A percentile compares a stretch with the other conserved stretches of the same genome.
Evolutionary conservation across 208 protist genomes (phyloP).

Genomic region (Hexamita inflata): DNA sequence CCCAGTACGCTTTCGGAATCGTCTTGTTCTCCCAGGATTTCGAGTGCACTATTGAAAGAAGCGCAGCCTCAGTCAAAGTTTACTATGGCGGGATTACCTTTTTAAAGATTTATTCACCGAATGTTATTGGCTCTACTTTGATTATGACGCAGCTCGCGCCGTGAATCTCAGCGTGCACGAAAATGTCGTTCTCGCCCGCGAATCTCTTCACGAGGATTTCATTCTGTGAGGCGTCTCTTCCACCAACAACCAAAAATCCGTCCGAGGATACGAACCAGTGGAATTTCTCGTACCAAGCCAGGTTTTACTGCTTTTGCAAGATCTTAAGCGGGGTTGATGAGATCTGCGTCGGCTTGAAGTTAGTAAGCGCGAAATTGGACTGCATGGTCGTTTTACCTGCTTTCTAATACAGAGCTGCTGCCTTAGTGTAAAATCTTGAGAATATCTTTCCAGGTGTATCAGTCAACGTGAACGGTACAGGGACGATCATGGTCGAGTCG

Average conservation of each 20-base stretch:
- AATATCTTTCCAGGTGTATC: no score
- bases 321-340: no score
- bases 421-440: no score
- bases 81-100: conserved; percentile 43
- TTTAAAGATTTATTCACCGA: not conserved
- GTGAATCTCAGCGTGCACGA: conserved; percentile 80
- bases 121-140: conserved; percentile 54
- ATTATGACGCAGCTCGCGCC: conserved; percentile 71
- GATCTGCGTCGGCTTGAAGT: no score
- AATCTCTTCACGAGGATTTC: conserved; percentile 68
- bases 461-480: no score
- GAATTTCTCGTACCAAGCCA: conserved; percentile 91
- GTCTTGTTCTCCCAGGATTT: conserved; percentile 76
- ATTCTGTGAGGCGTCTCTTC: conserved; percentile 76
- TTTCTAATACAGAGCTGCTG: no score
- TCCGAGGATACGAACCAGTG: conserved; percentile 83
- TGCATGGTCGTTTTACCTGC: no score
- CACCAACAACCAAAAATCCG: conserved; percentile 75
- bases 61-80: conserved; percentile 66
- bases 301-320: conserved; percentile 46
- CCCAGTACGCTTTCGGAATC: conserved; percentile 74
- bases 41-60: conserved; percentile 68
- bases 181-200: conserved; percentile 62
- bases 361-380: no score
- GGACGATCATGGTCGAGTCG: no score